Evolutionary conservation across 116 monocot species (phyloP).

Genomic region (Phalaenopsis hybrid): DNA sequence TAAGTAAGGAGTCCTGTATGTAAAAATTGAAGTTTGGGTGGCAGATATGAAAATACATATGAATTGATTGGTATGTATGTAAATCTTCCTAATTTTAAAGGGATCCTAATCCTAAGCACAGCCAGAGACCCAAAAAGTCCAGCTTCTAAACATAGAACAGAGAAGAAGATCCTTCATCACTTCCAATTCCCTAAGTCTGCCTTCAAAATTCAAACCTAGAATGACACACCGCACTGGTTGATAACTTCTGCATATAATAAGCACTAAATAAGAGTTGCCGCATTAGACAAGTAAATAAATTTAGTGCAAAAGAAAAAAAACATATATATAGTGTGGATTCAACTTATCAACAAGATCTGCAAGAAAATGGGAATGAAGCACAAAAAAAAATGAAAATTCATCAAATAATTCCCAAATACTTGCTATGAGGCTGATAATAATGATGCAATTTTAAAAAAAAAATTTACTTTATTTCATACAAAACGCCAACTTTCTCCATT

Average conservation of each 20-base stretch:
- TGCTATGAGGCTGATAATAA: too few relatives aligned
- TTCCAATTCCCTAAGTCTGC: not conserved
- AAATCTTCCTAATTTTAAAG: too few relatives aligned
- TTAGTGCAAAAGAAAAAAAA: not conserved
- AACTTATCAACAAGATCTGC: not conserved
- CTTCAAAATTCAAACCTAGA: not conserved
- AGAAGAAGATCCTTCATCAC: not conserved
- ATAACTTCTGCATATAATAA: not conserved
- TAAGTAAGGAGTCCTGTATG: too few relatives aligned
- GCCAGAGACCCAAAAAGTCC: not conserved
- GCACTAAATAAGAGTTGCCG: not conserved
- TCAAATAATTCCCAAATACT: not conserved
- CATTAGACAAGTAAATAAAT: not conserved
- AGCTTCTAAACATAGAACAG: not conserved
- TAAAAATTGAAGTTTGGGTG: too few relatives aligned
- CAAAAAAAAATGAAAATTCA: not conserved
- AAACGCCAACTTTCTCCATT: not conserved
- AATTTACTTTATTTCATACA: too few relatives aligned
- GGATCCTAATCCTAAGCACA: not conserved
- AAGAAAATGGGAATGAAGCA: not conserved
- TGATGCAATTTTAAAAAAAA: too few relatives aligned
- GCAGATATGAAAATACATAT: too few relatives aligned
- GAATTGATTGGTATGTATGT: too few relatives aligned
- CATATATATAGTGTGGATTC: not conserved
- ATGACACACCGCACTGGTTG: not conserved